These are phyloP conservation scores for Pythium scleroteichum DNA, from an alignment of 352 stramenopile species.

Conservation along the genomic window DNA sequence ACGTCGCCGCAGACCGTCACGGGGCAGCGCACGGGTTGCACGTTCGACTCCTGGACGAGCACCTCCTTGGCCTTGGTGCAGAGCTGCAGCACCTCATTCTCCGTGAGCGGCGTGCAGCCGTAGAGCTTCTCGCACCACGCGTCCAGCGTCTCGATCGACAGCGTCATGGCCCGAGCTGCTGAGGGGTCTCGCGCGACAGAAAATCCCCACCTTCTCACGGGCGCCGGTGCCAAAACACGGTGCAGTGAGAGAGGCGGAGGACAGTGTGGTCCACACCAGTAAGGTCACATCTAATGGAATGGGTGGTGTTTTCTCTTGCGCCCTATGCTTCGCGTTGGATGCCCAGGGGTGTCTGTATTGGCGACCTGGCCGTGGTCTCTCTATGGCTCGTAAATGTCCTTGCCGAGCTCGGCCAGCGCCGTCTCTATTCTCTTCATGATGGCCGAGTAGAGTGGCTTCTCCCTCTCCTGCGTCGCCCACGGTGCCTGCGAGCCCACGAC, in stretches of 20 bases:
- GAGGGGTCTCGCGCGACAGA: conserved; percentile 9
- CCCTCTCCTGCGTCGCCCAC: conserved; percentile 63
- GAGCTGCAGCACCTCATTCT: conserved; percentile 95
- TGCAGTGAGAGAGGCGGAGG: background rate
- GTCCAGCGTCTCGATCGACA: conserved; percentile 91
- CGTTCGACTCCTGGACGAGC: conserved; percentile 97
- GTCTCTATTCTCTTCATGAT: conserved; percentile 86
- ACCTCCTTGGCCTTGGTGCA: conserved; percentile 96
- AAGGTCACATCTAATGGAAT: background rate
- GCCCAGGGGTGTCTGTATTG: conserved; percentile 1
- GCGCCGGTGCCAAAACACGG: conserved; percentile 1
- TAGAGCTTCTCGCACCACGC: conserved; percentile 94
- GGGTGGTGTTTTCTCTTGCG: too few species aligned
- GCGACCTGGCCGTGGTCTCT: background rate
- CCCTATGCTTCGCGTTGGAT: too few species aligned
- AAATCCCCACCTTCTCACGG: conserved; percentile 6
- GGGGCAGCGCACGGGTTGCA: conserved; percentile 94
- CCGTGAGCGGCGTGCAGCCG: conserved; percentile 92
- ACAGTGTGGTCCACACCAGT: background rate
- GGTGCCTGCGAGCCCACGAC: conserved; percentile 40
- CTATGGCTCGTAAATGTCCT: conserved; percentile 31
- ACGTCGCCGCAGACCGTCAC: conserved; percentile 94
- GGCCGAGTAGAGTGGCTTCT: conserved; percentile 80
- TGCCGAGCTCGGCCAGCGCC: conserved; percentile 61
- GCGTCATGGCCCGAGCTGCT: conserved; percentile 37